Evolutionary conservation across 768 basidiomycete genomes (phyloP), one percentile per base, ranked within the genome.

Genomic region (Coprinellus micaceus): DNA sequence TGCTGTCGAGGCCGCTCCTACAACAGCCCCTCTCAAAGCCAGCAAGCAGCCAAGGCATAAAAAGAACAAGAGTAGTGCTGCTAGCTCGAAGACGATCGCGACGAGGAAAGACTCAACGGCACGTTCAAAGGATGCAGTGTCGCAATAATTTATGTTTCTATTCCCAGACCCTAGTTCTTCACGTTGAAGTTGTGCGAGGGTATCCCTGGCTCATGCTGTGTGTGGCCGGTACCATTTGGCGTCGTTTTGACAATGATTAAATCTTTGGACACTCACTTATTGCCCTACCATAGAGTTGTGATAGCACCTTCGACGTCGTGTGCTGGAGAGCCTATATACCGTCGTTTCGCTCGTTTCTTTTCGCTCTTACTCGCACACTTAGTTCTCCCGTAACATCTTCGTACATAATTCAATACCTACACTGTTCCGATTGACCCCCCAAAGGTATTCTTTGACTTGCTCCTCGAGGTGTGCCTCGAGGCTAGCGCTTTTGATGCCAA

Each of bases 51-150:
- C 49, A 15, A 37, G 68, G 40, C 80, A 81, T 37, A 79, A 78
- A 68, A 85, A 82, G 73, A 81, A 75, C 58, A 82, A 77, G 66
- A 84, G 84, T 65, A 74, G 81, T 48, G 71, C 84, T 44, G 74
- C 81, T 26, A 75, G 74, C 44, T 68, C 86, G 59, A 87, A 84
- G 71, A 81, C 75, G 41, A 62, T 75, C 22, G 74, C 74, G 63
- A 70, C 76, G 73, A 85, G 82, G 71, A 81, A 79, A 65, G 81
- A 79, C 60, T 79, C 82, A 37, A 65, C 66, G 59, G 74, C 74
- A 62, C 79, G 74, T 62, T 61, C 77, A 56, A 80, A 81, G 63
- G 81, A 76, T 60, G 52, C 58, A 25, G 59, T 59, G 43, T 64
- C 61, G 19, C 49, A 60, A 19, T 52, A 53, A 53, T n/a, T n/a